Base-by-base conservation (phyloP, 2,329 filamentous ascomycete species). In the Botrytis cinerea region DNA sequence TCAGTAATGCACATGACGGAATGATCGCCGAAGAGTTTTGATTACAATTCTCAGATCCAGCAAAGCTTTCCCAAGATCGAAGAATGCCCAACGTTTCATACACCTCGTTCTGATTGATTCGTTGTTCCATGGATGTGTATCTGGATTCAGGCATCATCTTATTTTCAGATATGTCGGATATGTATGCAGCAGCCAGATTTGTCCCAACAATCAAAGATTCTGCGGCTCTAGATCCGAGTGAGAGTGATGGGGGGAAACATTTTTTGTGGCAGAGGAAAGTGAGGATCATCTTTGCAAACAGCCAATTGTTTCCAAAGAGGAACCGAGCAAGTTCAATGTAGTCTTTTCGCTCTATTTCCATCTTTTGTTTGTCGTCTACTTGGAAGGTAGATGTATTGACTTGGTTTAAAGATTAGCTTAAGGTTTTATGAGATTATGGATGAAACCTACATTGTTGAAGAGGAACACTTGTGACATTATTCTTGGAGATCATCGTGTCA, bases 331-430 rank as follows among this genome's bases (percentile, higher is more conserved):
- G n/a, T 25, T 57, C n/a, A 2, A 57, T 57, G 51, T 18, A 18
- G 14, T 6, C 2, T 57, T 32, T 57, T 4, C n/a, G 51, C n/a
- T 16, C 5, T 18, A 12, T 28, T 0, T 18, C 16, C 16, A 28
- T 2, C 18, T 28, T 57, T 32, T 28, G n/a, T 18, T 28, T 8
- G 14, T 28, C 7, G 51, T 9, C 51, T 57, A 28, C 14, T 32
- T n/a, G 3, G n/a, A 4, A 0, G 2, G n/a, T 28, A 0, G 2
- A 16, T n/a, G 6, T 6, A 18, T 18, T 9, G 14, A 2, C 51
- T 57, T 28, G 14, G 0, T 28, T 8, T 28, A 14, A 18, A 57
- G 2, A 18, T 57, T 7, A 57, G 51, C 51, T 18, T 2, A 9
- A 28, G 7, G 14, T 57, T 18, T 12, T 28, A 28, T 1, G 2